Evolutionary conservation across 805 yeast species (phyloP).

Genomic region (Aciculoconidium aculeatum): DNA sequence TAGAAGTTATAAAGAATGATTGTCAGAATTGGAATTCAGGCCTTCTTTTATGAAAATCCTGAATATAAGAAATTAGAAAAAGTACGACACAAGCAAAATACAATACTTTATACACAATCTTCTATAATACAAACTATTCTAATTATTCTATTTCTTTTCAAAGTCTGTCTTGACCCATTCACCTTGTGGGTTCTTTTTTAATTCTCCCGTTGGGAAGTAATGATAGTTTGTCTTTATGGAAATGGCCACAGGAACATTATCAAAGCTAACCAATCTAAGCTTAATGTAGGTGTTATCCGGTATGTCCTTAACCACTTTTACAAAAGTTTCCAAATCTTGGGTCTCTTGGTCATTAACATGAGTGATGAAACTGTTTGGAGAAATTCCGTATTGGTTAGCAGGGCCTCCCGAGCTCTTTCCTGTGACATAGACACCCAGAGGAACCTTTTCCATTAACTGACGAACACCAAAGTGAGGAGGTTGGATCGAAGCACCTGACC

Average conservation of each 20-base stretch:
- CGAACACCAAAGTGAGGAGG: conserved; percentile 91
- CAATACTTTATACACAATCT: no score
- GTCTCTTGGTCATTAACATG: conserved; percentile 80
- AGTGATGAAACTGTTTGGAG: conserved; percentile 78
- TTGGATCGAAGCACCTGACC: conserved; percentile 84
- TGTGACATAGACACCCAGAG: conserved; percentile 80
- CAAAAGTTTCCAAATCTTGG: conserved; percentile 61
- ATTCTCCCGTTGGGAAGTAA: conserved; percentile 71
- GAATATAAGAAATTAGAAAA: no score
- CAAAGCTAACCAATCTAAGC: conserved; percentile 75
- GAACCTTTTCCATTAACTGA: conserved; percentile 71
- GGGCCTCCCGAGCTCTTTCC: conserved; percentile 78
- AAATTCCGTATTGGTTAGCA: conserved; percentile 73
- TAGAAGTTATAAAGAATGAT: no score
- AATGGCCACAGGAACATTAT: conserved; percentile 80
- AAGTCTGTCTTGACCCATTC: conserved; percentile 44
- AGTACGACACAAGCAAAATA: no score
- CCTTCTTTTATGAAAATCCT: no score
- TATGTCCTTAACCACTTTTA: conserved; percentile 58
- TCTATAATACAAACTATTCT: no score
- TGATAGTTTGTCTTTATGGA: conserved; percentile 84
- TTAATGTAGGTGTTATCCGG: conserved; percentile 80
- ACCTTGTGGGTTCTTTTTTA: conserved; percentile 41
- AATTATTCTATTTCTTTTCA: neutral
- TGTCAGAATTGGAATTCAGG: no score